Base-by-base conservation (phyloP, 2,329 filamentous ascomycete genomes). In the Colletotrichum magnum region DNA sequence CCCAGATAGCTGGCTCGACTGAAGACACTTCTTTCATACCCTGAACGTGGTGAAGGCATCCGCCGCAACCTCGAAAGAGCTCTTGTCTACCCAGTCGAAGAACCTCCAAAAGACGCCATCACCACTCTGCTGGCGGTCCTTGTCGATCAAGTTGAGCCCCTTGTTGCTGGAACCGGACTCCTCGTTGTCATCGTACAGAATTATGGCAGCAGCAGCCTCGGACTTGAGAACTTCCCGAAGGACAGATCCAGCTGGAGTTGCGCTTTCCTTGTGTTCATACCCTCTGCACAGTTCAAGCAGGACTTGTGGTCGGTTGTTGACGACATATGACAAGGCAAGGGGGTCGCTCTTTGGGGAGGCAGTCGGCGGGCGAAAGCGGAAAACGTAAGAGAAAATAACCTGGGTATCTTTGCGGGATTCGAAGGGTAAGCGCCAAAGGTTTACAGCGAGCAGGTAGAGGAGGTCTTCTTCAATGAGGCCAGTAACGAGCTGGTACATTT, bases 41-140 rank as follows among this genome's bases (percentile, higher is more conserved):
- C 95, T 89, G 81, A 99, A 99, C 5, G 95, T 98, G 68, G 95
- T 97, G 80, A 99, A 99, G 1, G 96, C 95, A 84, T 99, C 96
- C 39, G 96, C 95, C 75, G 94, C 95, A 73, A 98, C 94, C 84
- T 99, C 96, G 77, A 99, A 99, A 36, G 93, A 95, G 74, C 94
- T 94, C 81, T 94, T 94, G 82, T 98, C 95, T 75, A 99, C 97
- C 94, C 95, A 99, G 71, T 93, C 90, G 77, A 99, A 98, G 82
- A 98, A 98, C 54, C 89, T 92, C 96, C 96, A 99, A 79, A 99
- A 98, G 2, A 98, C 90, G 3, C 95, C 95, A 52, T 90, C 88
- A 13, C 95, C 95, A 54, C 88, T 92, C 75, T 96, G 93, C 41
- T 88, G 90, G 48, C 90, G 83, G 69, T 94, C 92, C 54, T 92